Evolutionary conservation across 257 asterid species (phyloP).

Genomic region (Buddleja alternifolia): DNA sequence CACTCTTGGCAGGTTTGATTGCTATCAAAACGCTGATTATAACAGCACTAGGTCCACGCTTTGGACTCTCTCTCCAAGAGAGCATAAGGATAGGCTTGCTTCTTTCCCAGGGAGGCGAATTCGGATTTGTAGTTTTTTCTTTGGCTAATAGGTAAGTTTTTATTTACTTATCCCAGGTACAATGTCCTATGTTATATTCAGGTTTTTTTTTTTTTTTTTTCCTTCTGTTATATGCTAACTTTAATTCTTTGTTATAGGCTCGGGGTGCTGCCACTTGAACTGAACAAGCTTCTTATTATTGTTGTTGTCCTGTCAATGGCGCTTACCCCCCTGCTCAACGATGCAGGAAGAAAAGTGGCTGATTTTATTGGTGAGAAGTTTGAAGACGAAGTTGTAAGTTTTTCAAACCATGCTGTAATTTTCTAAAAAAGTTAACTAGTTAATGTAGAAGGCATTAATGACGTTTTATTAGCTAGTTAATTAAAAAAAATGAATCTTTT

Average conservation of each 20-base stretch:
- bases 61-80: slow-evolving; percentile 87
- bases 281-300: slow-evolving; percentile 95
- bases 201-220: too few relatives aligned
- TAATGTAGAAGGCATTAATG: background rate
- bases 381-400: slow-evolving; percentile 68
- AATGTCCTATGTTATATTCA: slow-evolving; percentile 11
- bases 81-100: slow-evolving; percentile 94
- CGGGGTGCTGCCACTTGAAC: slow-evolving; percentile 97
- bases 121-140: slow-evolving; percentile 94
- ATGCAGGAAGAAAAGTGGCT: slow-evolving; percentile 78
- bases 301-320: slow-evolving; percentile 99
- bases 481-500: background rate
- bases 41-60: slow-evolving; percentile 94
- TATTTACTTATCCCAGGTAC: slow-evolving; percentile 18
- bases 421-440: background rate
- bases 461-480: slow-evolving; percentile 10
- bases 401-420: slow-evolving; percentile 3
- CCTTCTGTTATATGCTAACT: slow-evolving; percentile 21
- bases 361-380: slow-evolving; percentile 66
- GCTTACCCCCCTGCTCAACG: slow-evolving; percentile 92
- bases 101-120: slow-evolving; percentile 99
- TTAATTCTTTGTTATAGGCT: slow-evolving; percentile 62
- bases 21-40: slow-evolving; percentile 86
- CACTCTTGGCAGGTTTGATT: slow-evolving; percentile 94
- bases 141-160: slow-evolving; percentile 81